Evolutionary conservation across 768 basidiomycete species (phyloP), one percentile per base, ranked within the genome.

Genomic region (Hemileccinum rubropunctum): DNA sequence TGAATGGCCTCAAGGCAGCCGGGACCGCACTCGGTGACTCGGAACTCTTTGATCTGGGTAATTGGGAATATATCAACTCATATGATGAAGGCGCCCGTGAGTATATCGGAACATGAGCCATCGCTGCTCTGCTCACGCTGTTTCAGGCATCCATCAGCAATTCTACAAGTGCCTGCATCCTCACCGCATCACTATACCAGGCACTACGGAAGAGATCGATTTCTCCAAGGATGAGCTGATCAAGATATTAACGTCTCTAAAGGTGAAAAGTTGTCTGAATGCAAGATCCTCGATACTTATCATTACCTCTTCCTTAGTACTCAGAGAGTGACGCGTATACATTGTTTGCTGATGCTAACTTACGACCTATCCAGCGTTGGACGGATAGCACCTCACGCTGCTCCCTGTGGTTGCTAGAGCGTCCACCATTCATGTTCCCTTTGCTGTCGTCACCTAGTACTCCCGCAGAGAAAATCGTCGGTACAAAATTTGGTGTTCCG

Each of bases 381-480:
- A 82, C 74, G 34, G 92, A 95, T 59, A 76, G 74, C 42, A 72
- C 77, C 27, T 71, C 77, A 20, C 78, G 77, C 42, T 95, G 94
- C 66, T 88, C 89, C 1, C 72, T 98, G 23, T 98, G 91, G 89
- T 78, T 98, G 9, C 77, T 98, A 36, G 93, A 98, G 67, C 83
- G 92, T 12, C 90, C 95, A 1, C 70, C 80, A 0, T 91, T 97
- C 71, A 64, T 69, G 28, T 95, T 97, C 73, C 84, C 86, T 28
- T 70, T 83, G 1, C 67, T 88, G 0, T 64, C 70, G 8, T 68
- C 76, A 2, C 76, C 79, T 6, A 51, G 60, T 21, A 51, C 41
- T 20, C 17, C 60, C 6, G 57, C 48, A 20, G 53, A 59, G 42
- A 57, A 53, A 37, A 51, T 49, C 17, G 54, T 60, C 6, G 58